These are phyloP conservation scores for Babesia caballi DNA, from an alignment of 169 alveolate species.

Conservation along the genomic window DNA sequence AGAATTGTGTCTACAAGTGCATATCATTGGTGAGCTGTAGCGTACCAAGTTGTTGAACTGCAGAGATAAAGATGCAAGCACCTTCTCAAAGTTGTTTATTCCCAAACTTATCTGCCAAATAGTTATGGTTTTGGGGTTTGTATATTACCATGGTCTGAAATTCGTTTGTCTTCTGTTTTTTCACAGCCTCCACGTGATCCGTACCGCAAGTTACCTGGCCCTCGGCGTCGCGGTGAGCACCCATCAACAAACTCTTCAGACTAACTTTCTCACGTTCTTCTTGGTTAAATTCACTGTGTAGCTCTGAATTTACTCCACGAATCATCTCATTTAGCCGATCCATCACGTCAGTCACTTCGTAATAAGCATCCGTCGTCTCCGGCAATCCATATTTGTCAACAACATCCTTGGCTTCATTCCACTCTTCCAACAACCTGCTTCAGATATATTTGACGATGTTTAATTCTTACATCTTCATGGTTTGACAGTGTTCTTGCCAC, in stretches of 20 bases:
- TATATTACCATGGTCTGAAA: slow-evolving; percentile 32
- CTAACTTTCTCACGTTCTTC: background rate
- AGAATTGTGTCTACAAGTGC: slow-evolving; percentile 4
- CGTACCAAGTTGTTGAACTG: slow-evolving; percentile 47
- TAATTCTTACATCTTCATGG: slow-evolving; percentile 20
- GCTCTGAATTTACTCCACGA: background rate
- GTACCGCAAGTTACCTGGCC: background rate
- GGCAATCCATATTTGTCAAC: slow-evolving; percentile 3
- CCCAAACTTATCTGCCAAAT: slow-evolving; percentile 22
- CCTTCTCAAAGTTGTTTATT: slow-evolving; percentile 36
- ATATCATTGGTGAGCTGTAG: background rate
- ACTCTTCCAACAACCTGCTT: slow-evolving; percentile 39
- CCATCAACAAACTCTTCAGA: slow-evolving; percentile 2
- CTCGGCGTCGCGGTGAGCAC: background rate
- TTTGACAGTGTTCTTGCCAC: slow-evolving; percentile 61
- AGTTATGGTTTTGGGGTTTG: background rate
- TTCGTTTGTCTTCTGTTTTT: slow-evolving; percentile 37
- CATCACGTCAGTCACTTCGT: slow-evolving; percentile 37
- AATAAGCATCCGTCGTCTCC: slow-evolving; percentile 1
- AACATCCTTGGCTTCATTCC: slow-evolving; percentile 44
- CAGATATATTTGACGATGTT: background rate
- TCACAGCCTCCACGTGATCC: background rate
- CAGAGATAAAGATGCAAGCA: slow-evolving; percentile 18
- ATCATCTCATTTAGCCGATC: slow-evolving; percentile 36
- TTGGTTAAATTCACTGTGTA: background rate